Percentiles rank a stretch among this genome's conserved stretches.
phyloP scores from a whole-genome alignment of 192 early-diverging fungal species.

The Pilobolus umbonatus region DNA sequence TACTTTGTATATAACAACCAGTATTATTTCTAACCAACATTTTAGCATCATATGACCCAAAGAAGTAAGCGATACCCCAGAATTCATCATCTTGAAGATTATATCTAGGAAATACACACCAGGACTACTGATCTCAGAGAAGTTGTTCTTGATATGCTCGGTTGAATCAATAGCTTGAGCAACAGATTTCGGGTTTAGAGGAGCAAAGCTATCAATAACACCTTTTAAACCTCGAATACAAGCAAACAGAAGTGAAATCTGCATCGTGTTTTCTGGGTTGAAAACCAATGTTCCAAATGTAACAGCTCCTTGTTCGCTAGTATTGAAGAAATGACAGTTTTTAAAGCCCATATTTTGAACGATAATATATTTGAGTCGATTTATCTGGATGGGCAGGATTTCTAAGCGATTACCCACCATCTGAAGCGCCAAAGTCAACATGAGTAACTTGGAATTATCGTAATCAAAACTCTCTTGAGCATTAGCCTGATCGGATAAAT shows the following conservation, averaged over 20 bases:
- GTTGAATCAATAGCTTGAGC: constrained; percentile 19
- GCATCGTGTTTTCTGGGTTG: constrained; percentile 30
- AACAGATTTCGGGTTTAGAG: constrained; percentile 30
- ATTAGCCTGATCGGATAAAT: neutral
- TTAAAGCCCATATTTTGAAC: constrained; percentile 48
- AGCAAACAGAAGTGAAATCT: constrained; percentile 30
- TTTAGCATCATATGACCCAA: constrained; percentile 44
- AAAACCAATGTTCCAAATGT: constrained; percentile 38
- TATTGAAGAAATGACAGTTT: constrained; percentile 37
- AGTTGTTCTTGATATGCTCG: constrained; percentile 19
- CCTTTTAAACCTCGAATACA: constrained; percentile 37
- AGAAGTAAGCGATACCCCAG: constrained; percentile 40
- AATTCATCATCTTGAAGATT: constrained; percentile 47
- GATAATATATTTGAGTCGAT: constrained; percentile 43
- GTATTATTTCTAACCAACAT: constrained; percentile 49
- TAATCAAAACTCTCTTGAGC: constrained; percentile 17
- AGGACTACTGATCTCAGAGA: constrained; percentile 30
- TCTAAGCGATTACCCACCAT: constrained; percentile 50
- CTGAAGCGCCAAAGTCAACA: constrained; percentile 49
- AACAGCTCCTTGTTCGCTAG: constrained; percentile 32
- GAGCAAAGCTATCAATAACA: constrained; percentile 37
- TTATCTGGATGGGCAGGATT: constrained; percentile 40
- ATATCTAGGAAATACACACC: constrained; percentile 52
- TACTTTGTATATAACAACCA: constrained; percentile 58
- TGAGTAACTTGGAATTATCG: constrained; percentile 35